These are phyloP conservation scores for Rhypophila decipiens DNA, from an alignment of 495 filamentous ascomycete genomes.

Conservation along the genomic window DNA sequence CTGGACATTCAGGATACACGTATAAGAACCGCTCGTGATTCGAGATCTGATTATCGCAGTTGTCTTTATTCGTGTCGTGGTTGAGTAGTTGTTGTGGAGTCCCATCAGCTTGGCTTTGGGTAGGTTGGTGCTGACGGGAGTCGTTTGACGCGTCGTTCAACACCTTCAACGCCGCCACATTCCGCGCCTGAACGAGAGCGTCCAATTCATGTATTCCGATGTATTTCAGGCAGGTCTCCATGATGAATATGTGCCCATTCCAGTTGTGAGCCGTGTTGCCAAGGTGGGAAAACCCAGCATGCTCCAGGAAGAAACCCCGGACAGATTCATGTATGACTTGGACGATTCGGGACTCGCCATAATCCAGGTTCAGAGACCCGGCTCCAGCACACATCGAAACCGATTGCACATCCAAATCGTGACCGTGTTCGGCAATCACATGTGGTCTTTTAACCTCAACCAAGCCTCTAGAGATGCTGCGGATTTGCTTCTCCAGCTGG, in stretches of 20 bases:
- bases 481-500: too few species aligned
- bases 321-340: slow-evolving; percentile 13
- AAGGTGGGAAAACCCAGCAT: too few species aligned
- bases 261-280: too few species aligned
- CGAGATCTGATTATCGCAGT: too few species aligned
- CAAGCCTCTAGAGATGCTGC: slow-evolving; percentile 6
- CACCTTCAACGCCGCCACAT: too few species aligned
- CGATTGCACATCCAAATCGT: neutral
- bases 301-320: slow-evolving; percentile 11
- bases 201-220: slow-evolving; percentile 8
- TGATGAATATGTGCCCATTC: slow-evolving; percentile 7
- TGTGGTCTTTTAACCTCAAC: slow-evolving; percentile 2
- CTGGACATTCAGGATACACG: neutral
- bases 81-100: neutral
- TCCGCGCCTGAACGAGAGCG: slow-evolving; percentile 5
- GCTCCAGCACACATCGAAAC: neutral
- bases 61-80: neutral
- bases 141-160: too few species aligned
- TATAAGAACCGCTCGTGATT: neutral
- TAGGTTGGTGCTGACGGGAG: too few species aligned
- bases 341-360: slow-evolving; percentile 3
- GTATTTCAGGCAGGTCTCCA: slow-evolving; percentile 11
- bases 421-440: too few species aligned
- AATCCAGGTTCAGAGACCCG: slow-evolving; percentile 4
- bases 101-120: too few species aligned